phyloP scores from a whole-genome alignment of 768 basidiomycete genomes.

The Termitomyces sp. region DNA sequence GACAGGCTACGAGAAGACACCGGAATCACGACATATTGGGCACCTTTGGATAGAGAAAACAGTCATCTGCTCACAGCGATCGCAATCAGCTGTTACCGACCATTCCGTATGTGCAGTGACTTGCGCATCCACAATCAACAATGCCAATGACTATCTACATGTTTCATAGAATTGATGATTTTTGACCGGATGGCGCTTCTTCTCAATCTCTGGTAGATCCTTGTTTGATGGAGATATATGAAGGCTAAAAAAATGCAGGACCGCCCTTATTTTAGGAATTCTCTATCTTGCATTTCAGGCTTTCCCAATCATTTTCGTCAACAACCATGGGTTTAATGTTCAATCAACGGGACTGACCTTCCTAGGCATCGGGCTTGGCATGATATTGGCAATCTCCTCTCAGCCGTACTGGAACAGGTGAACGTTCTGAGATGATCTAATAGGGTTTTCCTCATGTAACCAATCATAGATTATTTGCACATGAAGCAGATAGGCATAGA shows the following conservation, averaged over 20 bases:
- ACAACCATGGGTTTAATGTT: slow-evolving; percentile 44
- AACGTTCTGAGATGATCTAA: slow-evolving; percentile 14
- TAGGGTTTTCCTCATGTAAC: slow-evolving; percentile 18
- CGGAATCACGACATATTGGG: slow-evolving; percentile 50
- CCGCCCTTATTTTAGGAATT: slow-evolving; percentile 53
- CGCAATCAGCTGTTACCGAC: slow-evolving; percentile 57
- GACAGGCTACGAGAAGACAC: slow-evolving; percentile 52
- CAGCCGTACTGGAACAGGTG: slow-evolving; percentile 59
- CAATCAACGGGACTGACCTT: slow-evolving; percentile 56
- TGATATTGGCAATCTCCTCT: slow-evolving; percentile 45
- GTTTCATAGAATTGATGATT: slow-evolving; percentile 48
- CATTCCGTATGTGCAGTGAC: slow-evolving; percentile 56
- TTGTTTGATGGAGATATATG: background rate
- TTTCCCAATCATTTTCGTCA: slow-evolving; percentile 51
- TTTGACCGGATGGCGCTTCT: slow-evolving; percentile 76
- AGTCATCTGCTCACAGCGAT: slow-evolving; percentile 46
- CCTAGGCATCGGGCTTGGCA: slow-evolving; percentile 59
- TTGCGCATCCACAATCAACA: background rate
- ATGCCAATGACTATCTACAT: background rate
- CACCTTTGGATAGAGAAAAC: slow-evolving; percentile 55
- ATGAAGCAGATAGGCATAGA: slow-evolving; percentile 29
- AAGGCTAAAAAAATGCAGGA: slow-evolving; percentile 36
- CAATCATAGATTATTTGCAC: background rate
- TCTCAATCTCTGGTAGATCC: slow-evolving; percentile 62
- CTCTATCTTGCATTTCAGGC: slow-evolving; percentile 66